Evolutionary conservation across 164 flowering plant genomes (phyloP).

Genomic region (Magnolia officinalis): DNA sequence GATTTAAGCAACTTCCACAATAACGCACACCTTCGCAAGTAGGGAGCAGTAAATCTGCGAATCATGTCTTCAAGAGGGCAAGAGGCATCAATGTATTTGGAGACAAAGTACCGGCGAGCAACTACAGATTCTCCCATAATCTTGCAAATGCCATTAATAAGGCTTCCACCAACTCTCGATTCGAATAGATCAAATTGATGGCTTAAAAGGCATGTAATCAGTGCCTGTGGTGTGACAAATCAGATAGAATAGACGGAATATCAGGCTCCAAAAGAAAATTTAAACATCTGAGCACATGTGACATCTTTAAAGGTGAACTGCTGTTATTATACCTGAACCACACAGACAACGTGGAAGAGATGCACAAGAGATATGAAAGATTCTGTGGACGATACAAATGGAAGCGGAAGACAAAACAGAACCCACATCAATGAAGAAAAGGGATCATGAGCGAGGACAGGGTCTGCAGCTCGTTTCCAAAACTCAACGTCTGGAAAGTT

Average conservation of each 20-base stretch:
- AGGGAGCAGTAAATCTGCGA: constrained; percentile 66
- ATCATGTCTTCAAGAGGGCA: constrained; percentile 45
- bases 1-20: constrained; percentile 63
- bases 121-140: constrained; percentile 36
- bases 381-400: constrained; percentile 54
- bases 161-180: constrained; percentile 31
- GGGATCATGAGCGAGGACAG: constrained; percentile 77
- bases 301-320: neutral
- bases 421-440: constrained; percentile 96
- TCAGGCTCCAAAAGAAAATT: neutral
- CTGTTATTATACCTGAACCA: constrained; percentile 55
- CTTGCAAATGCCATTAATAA: constrained; percentile 49
- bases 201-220: constrained; percentile 39
- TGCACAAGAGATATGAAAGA: constrained; percentile 72
- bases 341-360: constrained; percentile 64
- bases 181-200: constrained; percentile 23
- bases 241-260: neutral
- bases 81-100: constrained; percentile 48
- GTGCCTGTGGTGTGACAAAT: constrained; percentile 45
- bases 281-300: neutral
- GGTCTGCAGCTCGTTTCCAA: constrained; percentile 76
- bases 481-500: constrained; percentile 56
- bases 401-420: constrained; percentile 80
- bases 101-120: constrained; percentile 46
- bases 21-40: constrained; percentile 78